phyloP scores from a whole-genome alignment of 1,284 basidiomycete species.

The Trichosporon sp. region DNA sequence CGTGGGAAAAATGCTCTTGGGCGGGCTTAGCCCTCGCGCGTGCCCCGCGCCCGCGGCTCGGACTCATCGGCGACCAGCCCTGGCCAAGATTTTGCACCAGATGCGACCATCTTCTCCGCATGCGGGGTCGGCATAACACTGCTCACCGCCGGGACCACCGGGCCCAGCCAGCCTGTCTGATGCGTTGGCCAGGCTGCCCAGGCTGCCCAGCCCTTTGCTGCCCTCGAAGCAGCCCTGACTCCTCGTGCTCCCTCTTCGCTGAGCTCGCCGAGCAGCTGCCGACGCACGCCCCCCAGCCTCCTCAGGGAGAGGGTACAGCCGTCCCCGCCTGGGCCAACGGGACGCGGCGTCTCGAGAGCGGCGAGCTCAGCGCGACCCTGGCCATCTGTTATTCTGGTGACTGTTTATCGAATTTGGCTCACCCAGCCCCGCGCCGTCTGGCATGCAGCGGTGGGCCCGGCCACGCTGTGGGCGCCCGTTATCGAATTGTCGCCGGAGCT shows the following conservation, averaged over 20 bases:
- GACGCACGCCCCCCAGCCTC: neutral
- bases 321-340: neutral
- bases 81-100: neutral
- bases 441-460: neutral
- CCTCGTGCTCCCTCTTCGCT: neutral
- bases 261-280: neutral
- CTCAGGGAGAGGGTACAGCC: neutral
- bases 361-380: neutral
- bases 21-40: neutral
- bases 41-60: conserved; percentile 3
- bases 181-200: neutral
- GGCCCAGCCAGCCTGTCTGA: neutral
- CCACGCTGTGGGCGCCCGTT: neutral
- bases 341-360: neutral
- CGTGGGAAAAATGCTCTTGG: neutral
- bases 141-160: neutral
- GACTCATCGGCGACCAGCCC: neutral
- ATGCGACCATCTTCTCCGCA: neutral
- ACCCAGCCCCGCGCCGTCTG: neutral
- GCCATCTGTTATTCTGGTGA: conserved; percentile 1
- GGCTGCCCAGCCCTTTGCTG: neutral
- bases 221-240: neutral
- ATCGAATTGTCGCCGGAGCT: neutral
- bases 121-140: conserved; percentile 4
- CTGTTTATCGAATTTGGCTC: conserved; percentile 1